Evolutionary conservation across 768 basidiomycete genomes (phyloP).

Genomic region (Trametes coccinea): DNA sequence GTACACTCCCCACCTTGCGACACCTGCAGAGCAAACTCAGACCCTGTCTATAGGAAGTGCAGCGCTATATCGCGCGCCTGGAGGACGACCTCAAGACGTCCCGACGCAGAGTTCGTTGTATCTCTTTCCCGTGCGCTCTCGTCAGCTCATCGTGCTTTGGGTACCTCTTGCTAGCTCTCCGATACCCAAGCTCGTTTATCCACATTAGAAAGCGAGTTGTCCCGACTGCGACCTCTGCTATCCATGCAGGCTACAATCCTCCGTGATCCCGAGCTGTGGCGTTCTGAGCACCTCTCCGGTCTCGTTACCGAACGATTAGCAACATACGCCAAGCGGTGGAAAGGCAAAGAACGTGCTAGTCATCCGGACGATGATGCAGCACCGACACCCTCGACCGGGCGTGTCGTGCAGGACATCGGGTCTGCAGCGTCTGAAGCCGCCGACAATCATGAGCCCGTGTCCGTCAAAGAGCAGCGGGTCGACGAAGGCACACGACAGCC

Average conservation of each 20-base stretch:
- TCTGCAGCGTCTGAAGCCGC: not conserved
- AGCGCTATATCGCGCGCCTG: conserved; percentile 48
- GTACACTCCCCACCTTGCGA: not conserved
- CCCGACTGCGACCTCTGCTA: conserved; percentile 65
- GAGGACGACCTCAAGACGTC: conserved; percentile 64
- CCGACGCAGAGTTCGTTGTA: conserved; percentile 54
- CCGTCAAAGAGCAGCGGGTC: not conserved
- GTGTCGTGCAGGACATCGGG: not conserved
- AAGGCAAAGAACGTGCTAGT: conserved; percentile 9
- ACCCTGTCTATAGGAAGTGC: conserved; percentile 48
- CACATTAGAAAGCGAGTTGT: conserved; percentile 62
- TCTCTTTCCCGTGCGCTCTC: not conserved
- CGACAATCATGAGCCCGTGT: not conserved
- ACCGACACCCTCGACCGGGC: not conserved
- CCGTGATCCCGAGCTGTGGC: conserved; percentile 12
- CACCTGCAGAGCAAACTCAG: not conserved
- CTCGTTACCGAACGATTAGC: not conserved
- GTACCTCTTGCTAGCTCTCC: conserved; percentile 45
- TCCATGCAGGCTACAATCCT: conserved; percentile 56
- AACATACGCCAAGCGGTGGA: conserved; percentile 5
- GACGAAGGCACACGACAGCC: not conserved
- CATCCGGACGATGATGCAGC: not conserved
- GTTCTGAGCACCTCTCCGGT: not conserved
- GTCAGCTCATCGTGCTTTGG: not conserved
- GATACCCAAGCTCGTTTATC: conserved; percentile 56